phyloP scores from a whole-genome alignment of 805 yeast genomes.

The Starmerella roubikii region DNA sequence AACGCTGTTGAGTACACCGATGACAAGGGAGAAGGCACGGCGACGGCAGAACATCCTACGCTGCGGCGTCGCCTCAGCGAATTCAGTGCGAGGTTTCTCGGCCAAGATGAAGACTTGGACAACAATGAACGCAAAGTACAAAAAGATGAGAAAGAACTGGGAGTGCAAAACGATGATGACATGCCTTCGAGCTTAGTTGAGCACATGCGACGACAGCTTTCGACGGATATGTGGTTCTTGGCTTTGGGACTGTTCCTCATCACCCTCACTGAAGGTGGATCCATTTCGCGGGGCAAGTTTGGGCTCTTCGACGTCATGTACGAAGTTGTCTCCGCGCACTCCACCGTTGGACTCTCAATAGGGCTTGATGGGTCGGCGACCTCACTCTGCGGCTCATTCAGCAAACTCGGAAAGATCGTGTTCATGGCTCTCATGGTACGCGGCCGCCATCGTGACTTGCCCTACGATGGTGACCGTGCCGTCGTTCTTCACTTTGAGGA shows the following conservation, averaged over 20 bases:
- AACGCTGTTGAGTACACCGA: constrained; percentile 3
- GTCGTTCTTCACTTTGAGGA: constrained; percentile 67
- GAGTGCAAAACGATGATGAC: constrained; percentile 20
- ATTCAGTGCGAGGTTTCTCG: neutral
- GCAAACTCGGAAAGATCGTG: constrained; percentile 62
- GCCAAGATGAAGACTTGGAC: constrained; percentile 19
- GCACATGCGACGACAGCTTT: constrained; percentile 81
- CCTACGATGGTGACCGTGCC: constrained; percentile 87
- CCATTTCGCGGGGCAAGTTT: constrained; percentile 27
- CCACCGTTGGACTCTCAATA: constrained; percentile 84
- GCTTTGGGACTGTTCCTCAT: constrained; percentile 74
- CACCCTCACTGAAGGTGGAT: constrained; percentile 70
- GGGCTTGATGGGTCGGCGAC: constrained; percentile 65
- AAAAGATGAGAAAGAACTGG: constrained; percentile 21
- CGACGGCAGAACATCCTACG: neutral
- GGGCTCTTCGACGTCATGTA: constrained; percentile 51
- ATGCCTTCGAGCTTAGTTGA: constrained; percentile 26
- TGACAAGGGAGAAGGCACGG: neutral
- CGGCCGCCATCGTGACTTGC: constrained; percentile 94
- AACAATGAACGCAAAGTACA: constrained; percentile 12
- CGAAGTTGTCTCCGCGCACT: constrained; percentile 89
- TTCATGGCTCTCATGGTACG: constrained; percentile 82
- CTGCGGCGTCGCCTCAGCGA: constrained; percentile 3
- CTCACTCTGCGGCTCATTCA: constrained; percentile 63
- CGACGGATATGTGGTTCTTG: constrained; percentile 90